A percentile compares a stretch with the other conserved stretches of the same genome.
These are phyloP conservation scores for Claviceps arundinis DNA, from an alignment of 2,329 filamentous ascomycete genomes.

Conservation along the genomic window DNA sequence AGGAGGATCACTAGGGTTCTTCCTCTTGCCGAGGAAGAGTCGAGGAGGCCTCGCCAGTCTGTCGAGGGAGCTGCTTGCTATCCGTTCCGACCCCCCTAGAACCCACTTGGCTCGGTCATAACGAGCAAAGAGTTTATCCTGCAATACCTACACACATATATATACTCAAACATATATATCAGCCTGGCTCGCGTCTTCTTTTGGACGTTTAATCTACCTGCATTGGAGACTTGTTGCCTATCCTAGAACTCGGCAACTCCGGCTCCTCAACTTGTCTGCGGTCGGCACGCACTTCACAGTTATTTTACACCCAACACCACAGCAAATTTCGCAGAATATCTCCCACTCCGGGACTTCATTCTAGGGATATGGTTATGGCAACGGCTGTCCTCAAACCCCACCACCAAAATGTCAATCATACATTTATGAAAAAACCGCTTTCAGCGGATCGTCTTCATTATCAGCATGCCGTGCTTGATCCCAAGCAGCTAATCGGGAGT, in stretches of 20 bases:
- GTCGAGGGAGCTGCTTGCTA: conserved; percentile 83
- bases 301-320: neutral
- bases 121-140: conserved; percentile 1
- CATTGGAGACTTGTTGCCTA: conserved; percentile 1
- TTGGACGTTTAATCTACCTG: neutral
- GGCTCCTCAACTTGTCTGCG: neutral
- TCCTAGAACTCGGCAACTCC: conserved; percentile 2
- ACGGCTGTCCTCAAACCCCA: conserved; percentile 43
- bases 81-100: conserved; percentile 93
- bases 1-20: conserved; percentile 95
- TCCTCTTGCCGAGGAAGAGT: conserved; percentile 99
- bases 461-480: conserved; percentile 29
- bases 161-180: conserved; percentile 1
- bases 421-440: conserved; percentile 31
- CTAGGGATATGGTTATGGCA: conserved; percentile 52
- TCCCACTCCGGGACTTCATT: neutral
- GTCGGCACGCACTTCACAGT: neutral
- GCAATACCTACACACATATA: neutral
- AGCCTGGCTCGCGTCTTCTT: neutral
- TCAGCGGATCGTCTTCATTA: conserved; percentile 25
- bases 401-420: conserved; percentile 33
- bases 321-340: neutral
- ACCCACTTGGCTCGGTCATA: conserved; percentile 23
- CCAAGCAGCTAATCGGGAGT: conserved; percentile 75
- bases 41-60: conserved; percentile 93